phyloP scores from a whole-genome alignment of 768 basidiomycete genomes.

The Phallus indusiatus region DNA sequence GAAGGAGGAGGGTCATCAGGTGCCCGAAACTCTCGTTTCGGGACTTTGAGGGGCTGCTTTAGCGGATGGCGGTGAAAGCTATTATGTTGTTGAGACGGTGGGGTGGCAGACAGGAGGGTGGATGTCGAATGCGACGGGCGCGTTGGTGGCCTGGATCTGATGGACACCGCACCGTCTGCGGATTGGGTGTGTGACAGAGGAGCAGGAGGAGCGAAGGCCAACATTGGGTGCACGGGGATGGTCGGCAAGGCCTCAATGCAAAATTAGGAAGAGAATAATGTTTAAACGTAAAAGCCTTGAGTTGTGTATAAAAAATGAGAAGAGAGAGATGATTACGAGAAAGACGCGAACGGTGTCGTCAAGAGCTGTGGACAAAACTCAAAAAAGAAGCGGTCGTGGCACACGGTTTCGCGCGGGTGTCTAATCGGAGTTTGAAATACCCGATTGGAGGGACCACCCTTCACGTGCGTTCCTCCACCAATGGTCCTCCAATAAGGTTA shows the following conservation, averaged over 20 bases:
- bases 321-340: neutral
- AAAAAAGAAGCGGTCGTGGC: neutral
- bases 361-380: neutral
- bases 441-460: neutral
- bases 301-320: neutral
- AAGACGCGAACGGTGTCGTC: neutral
- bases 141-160: slow-evolving; percentile 6
- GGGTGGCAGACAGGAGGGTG: neutral
- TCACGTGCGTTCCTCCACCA: neutral
- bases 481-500: neutral
- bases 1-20: neutral
- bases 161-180: slow-evolving; percentile 1
- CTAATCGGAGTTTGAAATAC: neutral
- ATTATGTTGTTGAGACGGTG: neutral
- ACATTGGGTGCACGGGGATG: neutral
- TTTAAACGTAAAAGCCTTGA: neutral
- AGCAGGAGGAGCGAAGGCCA: slow-evolving; percentile 6
- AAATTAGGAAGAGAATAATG: neutral
- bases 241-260: neutral
- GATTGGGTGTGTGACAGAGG: slow-evolving; percentile 7
- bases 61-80: neutral
- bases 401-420: neutral
- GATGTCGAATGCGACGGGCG: slow-evolving; percentile 4
- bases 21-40: neutral
- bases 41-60: neutral